Evolutionary conservation across 805 yeast species (phyloP).

Genomic region (Kuraishia hungarica): DNA sequence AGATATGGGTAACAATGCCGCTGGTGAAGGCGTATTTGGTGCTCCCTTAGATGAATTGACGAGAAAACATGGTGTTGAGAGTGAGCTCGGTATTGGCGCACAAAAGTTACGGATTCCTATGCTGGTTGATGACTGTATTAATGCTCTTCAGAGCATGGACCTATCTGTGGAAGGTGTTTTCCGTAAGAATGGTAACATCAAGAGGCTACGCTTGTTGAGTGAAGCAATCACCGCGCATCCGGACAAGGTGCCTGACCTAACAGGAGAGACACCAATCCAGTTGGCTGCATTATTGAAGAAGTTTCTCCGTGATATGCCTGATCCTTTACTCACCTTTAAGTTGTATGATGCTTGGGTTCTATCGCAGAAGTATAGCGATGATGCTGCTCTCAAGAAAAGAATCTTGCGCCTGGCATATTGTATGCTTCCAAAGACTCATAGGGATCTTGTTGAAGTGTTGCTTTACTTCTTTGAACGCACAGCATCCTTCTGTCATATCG

Average conservation of each 20-base stretch:
- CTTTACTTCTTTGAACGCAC: constrained; percentile 89
- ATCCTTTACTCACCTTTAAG: constrained; percentile 72
- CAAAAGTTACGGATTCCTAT: constrained; percentile 73
- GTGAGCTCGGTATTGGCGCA: constrained; percentile 81
- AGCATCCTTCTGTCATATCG: constrained; percentile 89
- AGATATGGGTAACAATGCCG: neutral
- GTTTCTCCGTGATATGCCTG: constrained; percentile 87
- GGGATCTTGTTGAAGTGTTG: constrained; percentile 82
- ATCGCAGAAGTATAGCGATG: constrained; percentile 43
- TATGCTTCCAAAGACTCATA: constrained; percentile 69
- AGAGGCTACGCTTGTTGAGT: constrained; percentile 64
- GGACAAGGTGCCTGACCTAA: constrained; percentile 58
- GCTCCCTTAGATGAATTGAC: constrained; percentile 63
- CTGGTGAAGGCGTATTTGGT: constrained; percentile 52
- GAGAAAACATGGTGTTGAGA: constrained; percentile 66
- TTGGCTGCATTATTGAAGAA: constrained; percentile 88
- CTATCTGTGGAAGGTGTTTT: constrained; percentile 95
- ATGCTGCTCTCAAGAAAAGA: constrained; percentile 36
- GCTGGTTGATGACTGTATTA: constrained; percentile 76
- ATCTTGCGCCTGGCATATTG: constrained; percentile 60
- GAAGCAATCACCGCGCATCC: constrained; percentile 71
- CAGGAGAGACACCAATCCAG: constrained; percentile 77
- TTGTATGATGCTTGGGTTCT: constrained; percentile 74
- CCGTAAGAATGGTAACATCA: constrained; percentile 92
- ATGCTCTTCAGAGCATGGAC: constrained; percentile 81